Evolutionary conservation across 192 early-diverging fungal species (phyloP).

Genomic region (Backusella westeae): DNA sequence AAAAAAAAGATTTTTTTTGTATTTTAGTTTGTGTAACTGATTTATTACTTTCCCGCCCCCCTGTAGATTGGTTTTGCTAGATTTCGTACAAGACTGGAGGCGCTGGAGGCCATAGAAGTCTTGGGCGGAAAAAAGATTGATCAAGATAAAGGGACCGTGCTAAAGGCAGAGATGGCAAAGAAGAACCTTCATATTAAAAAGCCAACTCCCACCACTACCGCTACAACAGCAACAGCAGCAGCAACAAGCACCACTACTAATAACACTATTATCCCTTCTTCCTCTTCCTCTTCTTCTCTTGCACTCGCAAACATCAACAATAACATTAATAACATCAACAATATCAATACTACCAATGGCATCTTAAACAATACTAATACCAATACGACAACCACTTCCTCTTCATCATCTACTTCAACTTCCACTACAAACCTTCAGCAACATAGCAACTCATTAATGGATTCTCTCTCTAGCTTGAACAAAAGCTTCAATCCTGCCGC

Average conservation of each 20-base stretch:
- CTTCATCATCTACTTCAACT: not conserved
- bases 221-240: not conserved
- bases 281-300: slow-evolving; percentile 17
- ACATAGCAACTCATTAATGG: slow-evolving; percentile 45
- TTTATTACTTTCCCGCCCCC: not conserved
- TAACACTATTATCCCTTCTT: not conserved
- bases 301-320: not conserved
- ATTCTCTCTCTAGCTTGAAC: not conserved
- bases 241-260: slow-evolving; percentile 9
- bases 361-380: not conserved
- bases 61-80: slow-evolving; percentile 98
- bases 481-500: not conserved
- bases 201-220: slow-evolving; percentile 38
- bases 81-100: slow-evolving; percentile 88
- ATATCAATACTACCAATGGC: not conserved
- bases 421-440: not conserved
- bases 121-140: slow-evolving; percentile 92
- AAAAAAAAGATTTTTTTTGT: not conserved
- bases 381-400: not conserved
- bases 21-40: slow-evolving; percentile 10
- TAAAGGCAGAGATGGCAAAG: slow-evolving; percentile 99
- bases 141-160: slow-evolving; percentile 71
- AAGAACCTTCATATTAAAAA: slow-evolving; percentile 96
- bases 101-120: slow-evolving; percentile 87
- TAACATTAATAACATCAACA: not conserved